Base-by-base conservation (phyloP, 768 basidiomycete species). In the Lentinus brumalis region DNA sequence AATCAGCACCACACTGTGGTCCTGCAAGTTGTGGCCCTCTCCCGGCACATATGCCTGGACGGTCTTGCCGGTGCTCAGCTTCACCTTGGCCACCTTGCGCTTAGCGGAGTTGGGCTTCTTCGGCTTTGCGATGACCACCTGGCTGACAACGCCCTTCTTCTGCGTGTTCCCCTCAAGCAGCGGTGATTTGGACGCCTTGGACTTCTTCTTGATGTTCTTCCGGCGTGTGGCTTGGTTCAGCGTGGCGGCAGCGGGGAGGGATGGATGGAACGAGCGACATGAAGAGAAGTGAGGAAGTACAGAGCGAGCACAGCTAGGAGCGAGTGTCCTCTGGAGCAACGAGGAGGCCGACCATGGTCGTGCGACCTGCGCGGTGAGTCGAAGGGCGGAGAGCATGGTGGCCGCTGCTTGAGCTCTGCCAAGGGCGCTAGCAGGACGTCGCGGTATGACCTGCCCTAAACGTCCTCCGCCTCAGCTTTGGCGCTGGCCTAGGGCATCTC, bases 41-140 rank as follows among this genome's bases (percentile, higher is more conserved):
- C 97, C 97, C 47, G 90, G 92, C 59, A 98, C 94, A 74, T 98
- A 98, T 15, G 94, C 95, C 80, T 91, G 91, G 63, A 95, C 82
- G 45, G 87, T 88, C 73, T 91, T 88, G 52, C 97, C 97, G 12
- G 88, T 94, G 21, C 88, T 84, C 57, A 99, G 80, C 78, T 96
- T 96, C 66, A 99, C 88, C 68, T 92, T 84, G 46, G 95, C 95
- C 58, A 98, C 93, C 78, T 98, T 98, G 62, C 97, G 92, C 71
- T 97, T 94, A 40, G 96, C 96, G 11, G 96, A 98, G 76, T 99
- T 99, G 64, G 97, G 97, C 72, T 99, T 99, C 81, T 94, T 97
- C 26, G 97, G 97, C 68, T 87, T 92, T 65, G 83, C 85, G 54
- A 87, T 92, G 66, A 87, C 85, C 42, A 94, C 81, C 64, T 87